Conservation (phyloP, 2,329 filamentous ascomycete genomes). For the Epichloe elymi region DNA sequence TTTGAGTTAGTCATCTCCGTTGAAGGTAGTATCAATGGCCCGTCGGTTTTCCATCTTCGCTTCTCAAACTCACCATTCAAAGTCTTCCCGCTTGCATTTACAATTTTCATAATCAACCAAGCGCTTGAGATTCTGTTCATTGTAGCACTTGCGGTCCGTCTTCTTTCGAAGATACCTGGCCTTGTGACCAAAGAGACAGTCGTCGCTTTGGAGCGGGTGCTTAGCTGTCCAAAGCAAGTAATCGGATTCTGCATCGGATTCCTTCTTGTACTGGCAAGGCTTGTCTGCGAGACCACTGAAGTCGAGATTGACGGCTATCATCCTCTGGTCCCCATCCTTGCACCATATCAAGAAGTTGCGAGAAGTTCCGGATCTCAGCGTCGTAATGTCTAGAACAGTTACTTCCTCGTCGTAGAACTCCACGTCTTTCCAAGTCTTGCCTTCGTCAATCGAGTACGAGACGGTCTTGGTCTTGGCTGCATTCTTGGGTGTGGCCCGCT, state of each 20-base stretch:
- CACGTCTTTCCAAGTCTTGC: slow-evolving; percentile 64
- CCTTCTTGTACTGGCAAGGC: slow-evolving; percentile 57
- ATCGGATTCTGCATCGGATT: slow-evolving; percentile 38
- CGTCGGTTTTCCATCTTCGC: neutral
- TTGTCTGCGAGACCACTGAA: slow-evolving; percentile 69
- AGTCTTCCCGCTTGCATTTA: slow-evolving; percentile 72
- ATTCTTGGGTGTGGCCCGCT: slow-evolving; percentile 55
- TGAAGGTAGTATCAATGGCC: slow-evolving; percentile 13
- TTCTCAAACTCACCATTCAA: slow-evolving; percentile 57
- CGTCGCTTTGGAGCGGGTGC: slow-evolving; percentile 63
- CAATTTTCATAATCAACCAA: slow-evolving; percentile 68
- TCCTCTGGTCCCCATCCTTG: slow-evolving; percentile 36
- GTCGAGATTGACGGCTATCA: slow-evolving; percentile 73
- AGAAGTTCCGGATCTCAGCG: slow-evolving; percentile 76
- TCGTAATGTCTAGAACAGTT: slow-evolving; percentile 68
- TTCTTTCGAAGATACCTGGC: slow-evolving; percentile 88
- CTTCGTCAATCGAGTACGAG: slow-evolving; percentile 71
- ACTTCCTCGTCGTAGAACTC: slow-evolving; percentile 61
- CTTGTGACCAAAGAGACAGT: slow-evolving; percentile 87
- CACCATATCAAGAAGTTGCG: slow-evolving; percentile 91
- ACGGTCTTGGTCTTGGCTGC: slow-evolving; percentile 53
- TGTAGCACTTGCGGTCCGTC: slow-evolving; percentile 65
- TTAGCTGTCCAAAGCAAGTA: slow-evolving; percentile 81
- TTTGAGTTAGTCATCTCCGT: neutral
- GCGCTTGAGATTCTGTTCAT: slow-evolving; percentile 56